A percentile compares a stretch with the other conserved stretches of the same genome.
These are phyloP conservation scores for Nicotiana tabacum DNA, from an alignment of 257 asterid genomes.

Conservation along the genomic window DNA sequence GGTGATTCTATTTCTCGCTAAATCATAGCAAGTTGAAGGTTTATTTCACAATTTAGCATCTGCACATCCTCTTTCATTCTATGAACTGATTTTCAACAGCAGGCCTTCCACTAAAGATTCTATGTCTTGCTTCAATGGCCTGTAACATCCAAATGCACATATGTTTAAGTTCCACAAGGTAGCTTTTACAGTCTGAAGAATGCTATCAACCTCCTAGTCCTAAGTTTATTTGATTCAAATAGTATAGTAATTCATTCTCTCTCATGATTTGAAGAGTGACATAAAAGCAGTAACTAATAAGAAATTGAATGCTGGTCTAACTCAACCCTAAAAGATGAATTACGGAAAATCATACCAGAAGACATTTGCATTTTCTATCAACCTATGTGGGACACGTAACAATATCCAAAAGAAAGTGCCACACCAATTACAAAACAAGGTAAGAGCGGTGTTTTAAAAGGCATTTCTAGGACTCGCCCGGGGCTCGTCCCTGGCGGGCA, in stretches of 20 bases:
- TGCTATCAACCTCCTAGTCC: too few relatives aligned
- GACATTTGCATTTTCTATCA: background rate
- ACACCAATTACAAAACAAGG: background rate
- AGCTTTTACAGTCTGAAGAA: background rate
- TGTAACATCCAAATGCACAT: constrained; percentile 15
- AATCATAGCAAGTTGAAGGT: background rate
- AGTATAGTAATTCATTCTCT: background rate
- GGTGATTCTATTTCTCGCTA: background rate
- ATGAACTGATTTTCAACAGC: background rate
- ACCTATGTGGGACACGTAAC: background rate
- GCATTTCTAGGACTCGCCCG: too few relatives aligned
- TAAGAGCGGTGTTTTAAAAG: background rate
- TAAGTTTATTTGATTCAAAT: background rate
- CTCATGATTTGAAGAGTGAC: too few relatives aligned
- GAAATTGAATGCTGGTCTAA: too few relatives aligned
- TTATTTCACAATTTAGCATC: background rate
- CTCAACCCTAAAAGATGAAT: too few relatives aligned
- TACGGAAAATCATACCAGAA: too few relatives aligned
- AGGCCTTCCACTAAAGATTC: constrained; percentile 30
- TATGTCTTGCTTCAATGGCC: constrained; percentile 44
- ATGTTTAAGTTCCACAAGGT: background rate
- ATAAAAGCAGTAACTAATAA: too few relatives aligned
- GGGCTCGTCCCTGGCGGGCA: too few relatives aligned
- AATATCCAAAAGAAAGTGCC: background rate
- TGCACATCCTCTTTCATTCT: background rate